phyloP scores from a whole-genome alignment of 2,329 filamentous ascomycete genomes.

The Zasmidium citrigriseum region DNA sequence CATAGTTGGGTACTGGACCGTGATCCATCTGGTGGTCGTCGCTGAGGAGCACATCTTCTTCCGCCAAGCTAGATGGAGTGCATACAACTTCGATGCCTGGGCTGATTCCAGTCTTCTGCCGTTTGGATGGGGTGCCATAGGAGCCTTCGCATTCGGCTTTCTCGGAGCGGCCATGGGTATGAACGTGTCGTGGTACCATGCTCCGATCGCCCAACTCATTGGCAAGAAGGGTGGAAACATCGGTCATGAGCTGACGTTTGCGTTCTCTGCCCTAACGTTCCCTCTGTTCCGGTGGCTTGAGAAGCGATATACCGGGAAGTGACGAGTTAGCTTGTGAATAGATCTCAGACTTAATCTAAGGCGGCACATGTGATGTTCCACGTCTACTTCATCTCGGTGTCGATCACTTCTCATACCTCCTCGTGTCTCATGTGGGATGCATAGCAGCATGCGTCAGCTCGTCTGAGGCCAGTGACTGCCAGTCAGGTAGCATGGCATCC shows the following conservation, averaged over 20 bases:
- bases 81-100: constrained; percentile 14
- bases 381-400: too few relatives aligned
- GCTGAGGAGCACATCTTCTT: constrained; percentile 18
- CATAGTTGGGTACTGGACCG: constrained; percentile 16
- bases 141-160: constrained; percentile 13
- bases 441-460: neutral
- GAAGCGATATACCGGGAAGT: constrained; percentile 7
- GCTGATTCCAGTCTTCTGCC: constrained; percentile 9
- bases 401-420: neutral
- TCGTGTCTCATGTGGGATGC: neutral
- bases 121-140: constrained; percentile 14
- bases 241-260: constrained; percentile 16
- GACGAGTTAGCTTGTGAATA: neutral
- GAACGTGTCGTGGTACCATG: constrained; percentile 16
- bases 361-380: too few relatives aligned
- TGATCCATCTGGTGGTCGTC: constrained; percentile 13
- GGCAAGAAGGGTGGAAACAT: constrained; percentile 14
- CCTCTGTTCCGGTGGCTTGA: constrained; percentile 13
- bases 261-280: constrained; percentile 12
- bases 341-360: too few relatives aligned
- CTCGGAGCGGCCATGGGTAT: constrained; percentile 16
- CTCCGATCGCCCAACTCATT: constrained; percentile 12
- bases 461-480: constrained; percentile 10
- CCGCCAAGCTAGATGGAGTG: constrained; percentile 7
- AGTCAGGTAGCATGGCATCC: constrained; percentile 12